Evolutionary conservation across 108 stramenopile genomes (phyloP), one percentile per base, ranked within the genome.

Genomic region (Fragilariopsis cylindrus): DNA sequence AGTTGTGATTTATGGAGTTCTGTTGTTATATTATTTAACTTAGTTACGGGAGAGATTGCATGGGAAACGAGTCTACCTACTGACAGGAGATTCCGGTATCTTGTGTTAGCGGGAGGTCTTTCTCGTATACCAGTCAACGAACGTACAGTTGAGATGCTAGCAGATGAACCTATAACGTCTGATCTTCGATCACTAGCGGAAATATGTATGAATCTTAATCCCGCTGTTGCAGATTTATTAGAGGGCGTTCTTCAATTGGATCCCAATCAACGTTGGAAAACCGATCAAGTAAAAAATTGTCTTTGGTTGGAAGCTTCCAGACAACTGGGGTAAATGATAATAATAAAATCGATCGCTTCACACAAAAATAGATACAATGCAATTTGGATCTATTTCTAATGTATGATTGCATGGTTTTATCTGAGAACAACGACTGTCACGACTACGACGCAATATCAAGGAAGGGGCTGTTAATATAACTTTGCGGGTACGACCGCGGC

Each of bases 1-100:
- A 81, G 85, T 0, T 80, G 87, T 41, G 96, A 97, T 75, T 69
- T 96, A 16, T 97, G 96, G 96, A 86, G 89, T 2, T 54, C 78
- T 13, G 88, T 87, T n/a, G 82, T 96, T 41, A 88, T 96, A 16
- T 69, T 97, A 18, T 97, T 94, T 81, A 83, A 89, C 53, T 63
- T 94, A 52, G 78, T 92, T 49, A 92, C 90, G 11, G 92, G 90
- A 39, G 74, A 78, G 60, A 40, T 77, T 6, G 71, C 77, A 40
- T 85, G 75, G 65, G 46, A 46, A 71, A 70, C n/a, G 39, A 69
- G 73, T 40, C 45, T 46, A 1, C 68, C 67, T 7, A 42, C 60
- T 47, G 76, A 81, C 48, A 48, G 78, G 13, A 7, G 46, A 15
- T 85, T 81, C 56, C 84, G 80, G 19, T 85, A 81, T 66, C 72